Evolutionary conservation across 2,329 filamentous ascomycete genomes (phyloP).

Genomic region (Pleurostoma richardsiae): DNA sequence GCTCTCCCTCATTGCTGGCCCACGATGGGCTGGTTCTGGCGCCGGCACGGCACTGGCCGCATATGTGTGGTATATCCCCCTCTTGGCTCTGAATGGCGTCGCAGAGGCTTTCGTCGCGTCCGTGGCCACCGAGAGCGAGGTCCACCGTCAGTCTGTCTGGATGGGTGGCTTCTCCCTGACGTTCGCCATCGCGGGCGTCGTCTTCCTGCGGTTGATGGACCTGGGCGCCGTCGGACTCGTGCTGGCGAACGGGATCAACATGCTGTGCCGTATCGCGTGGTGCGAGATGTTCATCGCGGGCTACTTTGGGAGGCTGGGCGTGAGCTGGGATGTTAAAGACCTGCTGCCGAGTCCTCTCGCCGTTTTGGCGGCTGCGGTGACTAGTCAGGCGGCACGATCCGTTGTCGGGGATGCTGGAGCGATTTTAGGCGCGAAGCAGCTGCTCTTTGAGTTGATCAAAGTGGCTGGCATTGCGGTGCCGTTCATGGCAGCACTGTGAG

Average conservation of each 20-base stretch:
- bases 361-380: conserved; percentile 36
- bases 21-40: conserved; percentile 68
- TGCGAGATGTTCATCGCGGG: conserved; percentile 65
- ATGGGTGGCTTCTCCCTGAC: conserved; percentile 77
- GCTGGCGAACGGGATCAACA: conserved; percentile 83
- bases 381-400: conserved; percentile 33
- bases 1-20: conserved; percentile 70
- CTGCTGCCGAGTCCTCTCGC: conserved; percentile 39
- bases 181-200: conserved; percentile 70
- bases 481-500: conserved; percentile 57
- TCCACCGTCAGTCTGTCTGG: conserved; percentile 73
- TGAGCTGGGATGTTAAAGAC: conserved; percentile 30
- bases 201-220: conserved; percentile 64
- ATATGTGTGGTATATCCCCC: conserved; percentile 91
- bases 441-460: conserved; percentile 36
- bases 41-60: conserved; percentile 69
- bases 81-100: conserved; percentile 87
- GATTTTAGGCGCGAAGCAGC: conserved; percentile 23
- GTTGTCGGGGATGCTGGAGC: conserved; percentile 22
- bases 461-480: conserved; percentile 43
- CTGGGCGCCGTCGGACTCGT: conserved; percentile 79
- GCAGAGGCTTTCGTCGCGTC: conserved; percentile 90
- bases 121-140: conserved; percentile 69
- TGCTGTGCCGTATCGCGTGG: conserved; percentile 80
- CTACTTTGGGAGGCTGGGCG: conserved; percentile 51